Base-by-base conservation (phyloP, 306 rosid species). In the Prosopis cineraria region DNA sequence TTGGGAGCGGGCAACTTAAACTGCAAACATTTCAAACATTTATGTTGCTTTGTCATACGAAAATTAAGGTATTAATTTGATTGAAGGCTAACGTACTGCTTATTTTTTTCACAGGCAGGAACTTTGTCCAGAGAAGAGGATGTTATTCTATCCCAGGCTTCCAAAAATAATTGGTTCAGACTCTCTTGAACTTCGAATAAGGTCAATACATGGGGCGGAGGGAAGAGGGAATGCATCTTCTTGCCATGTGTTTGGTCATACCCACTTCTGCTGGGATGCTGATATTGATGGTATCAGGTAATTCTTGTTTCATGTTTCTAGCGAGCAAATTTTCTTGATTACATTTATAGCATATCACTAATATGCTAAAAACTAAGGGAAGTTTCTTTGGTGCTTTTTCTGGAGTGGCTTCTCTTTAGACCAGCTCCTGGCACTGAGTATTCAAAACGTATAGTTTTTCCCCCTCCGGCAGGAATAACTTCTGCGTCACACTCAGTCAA, bases 71-170 rank as follows among this genome's bases (percentile, higher is more conserved):
- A 48, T 33, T 48, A 55, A 33, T 59, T 30, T 74, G 66, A 25
- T 69, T 47, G 50, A 22, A 63, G 72, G 33, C 71, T 72, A 40
- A 64, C 75, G 11, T 34, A n/a, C 22, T 77, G 76, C 68, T 65
- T 80, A 27, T 65, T 58, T 82, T 73, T 67, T 82, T 68, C 62
- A 45, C 78, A 93, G 97, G 89, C 97, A 82, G 64, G 98, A 93
- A 83, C 90, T 93, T 33, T 88, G 96, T 79, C 97, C 98, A n/a
- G 97, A 93, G 90, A 93, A 93, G 82, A 91, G 97, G 82, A 93
- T 91, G 97, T 82, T 93, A 47, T 93, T 91, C 86, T 93, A 93
- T 72, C 98, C 96, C 30, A 90, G 82, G 72, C 97, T 93, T 53
- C 98, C 97, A 14, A 93, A 88, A 82, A 85, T 93, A 79, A 90